Base-by-base conservation (phyloP, 2,329 filamentous ascomycete species). In the Colletotrichum lentis region DNA sequence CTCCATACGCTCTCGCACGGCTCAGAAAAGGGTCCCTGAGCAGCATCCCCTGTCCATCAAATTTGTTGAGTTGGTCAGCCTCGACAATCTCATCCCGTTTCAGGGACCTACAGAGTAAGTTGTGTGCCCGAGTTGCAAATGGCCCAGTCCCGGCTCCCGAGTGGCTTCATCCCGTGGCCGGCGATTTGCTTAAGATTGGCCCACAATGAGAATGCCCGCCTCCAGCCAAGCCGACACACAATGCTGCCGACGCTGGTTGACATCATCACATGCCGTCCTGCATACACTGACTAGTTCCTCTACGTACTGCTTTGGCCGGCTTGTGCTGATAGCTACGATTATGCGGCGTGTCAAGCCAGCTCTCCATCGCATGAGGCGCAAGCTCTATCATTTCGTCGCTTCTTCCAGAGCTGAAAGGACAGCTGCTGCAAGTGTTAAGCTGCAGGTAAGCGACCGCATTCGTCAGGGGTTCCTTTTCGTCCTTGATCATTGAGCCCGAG, bases 241-340 rank as follows among this genome's bases (percentile, higher is more conserved):
- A 35, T 58, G 49, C 54, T 43, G 8, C 43, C 20, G 35, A 56
- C 47, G 60, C 62, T 16, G 27, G 20, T 55, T 68, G 65, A 68
- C 55, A 65, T 68, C 65, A 68, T 68, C 62, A 65, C 65, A 68
- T 60, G 65, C 35, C 27, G n/a, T 39, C 43, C 31, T 14, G 8
- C 49, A 35, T 3, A 5, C 10, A 5, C 24, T 14, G 3, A 11
- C 24, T 20, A 3, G 27, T 16, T 10, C 20, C n/a, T 12, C 44
- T 22, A 20, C 5, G n/a, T 47, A 22, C 11, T 16, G 27, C 37
- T 47, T 31, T 31, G 27, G 27, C 27, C 27, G 27, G 27, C 27
- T 31, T 31, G 27, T 31, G 27, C 27, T 31, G 27, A 31, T 31
- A 31, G 27, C 8, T 31, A 7, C 27, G 27, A 31, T 7, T 31